Conservation (phyloP, 2,329 filamentous ascomycete genomes). For the Microdochium paspali region DNA sequence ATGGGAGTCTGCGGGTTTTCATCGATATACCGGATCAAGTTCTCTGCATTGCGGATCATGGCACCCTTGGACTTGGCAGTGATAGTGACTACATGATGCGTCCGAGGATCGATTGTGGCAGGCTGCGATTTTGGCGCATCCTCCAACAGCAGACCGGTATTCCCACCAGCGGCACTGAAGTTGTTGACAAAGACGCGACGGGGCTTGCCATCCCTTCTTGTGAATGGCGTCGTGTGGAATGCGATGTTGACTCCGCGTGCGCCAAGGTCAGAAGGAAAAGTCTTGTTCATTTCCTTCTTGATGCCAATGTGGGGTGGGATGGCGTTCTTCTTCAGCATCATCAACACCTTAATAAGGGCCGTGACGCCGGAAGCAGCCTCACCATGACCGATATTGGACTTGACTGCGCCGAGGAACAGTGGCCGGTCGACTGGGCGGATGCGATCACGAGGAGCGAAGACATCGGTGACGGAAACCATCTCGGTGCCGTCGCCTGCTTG, state of each 20-base stretch:
- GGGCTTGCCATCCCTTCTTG: slow-evolving; percentile 34
- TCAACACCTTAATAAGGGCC: slow-evolving; percentile 53
- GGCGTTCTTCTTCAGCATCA: slow-evolving; percentile 53
- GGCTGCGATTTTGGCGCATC: slow-evolving; percentile 38
- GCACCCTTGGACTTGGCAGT: slow-evolving; percentile 45
- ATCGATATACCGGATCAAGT: slow-evolving; percentile 44
- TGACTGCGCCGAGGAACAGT: slow-evolving; percentile 53
- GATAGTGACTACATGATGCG: slow-evolving; percentile 49
- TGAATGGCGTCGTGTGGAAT: slow-evolving; percentile 40
- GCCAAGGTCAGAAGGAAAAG: slow-evolving; percentile 45
- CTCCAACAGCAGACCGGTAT: slow-evolving; percentile 57
- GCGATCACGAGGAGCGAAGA: slow-evolving; percentile 37
- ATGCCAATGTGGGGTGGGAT: slow-evolving; percentile 62
- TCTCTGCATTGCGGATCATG: slow-evolving; percentile 48
- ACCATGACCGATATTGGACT: slow-evolving; percentile 55
- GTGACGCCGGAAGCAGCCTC: slow-evolving; percentile 53
- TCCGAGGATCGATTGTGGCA: slow-evolving; percentile 36
- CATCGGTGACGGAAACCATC: slow-evolving; percentile 63
- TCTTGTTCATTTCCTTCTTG: slow-evolving; percentile 52
- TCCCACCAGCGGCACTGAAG: slow-evolving; percentile 63
- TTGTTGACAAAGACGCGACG: slow-evolving; percentile 53
- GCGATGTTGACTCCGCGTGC: slow-evolving; percentile 51
- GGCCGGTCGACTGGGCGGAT: slow-evolving; percentile 38
- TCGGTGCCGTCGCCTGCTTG: slow-evolving; percentile 78
- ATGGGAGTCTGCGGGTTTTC: slow-evolving; percentile 40